These are phyloP conservation scores for Parathielavia hyrcaniae DNA, from an alignment of 495 filamentous ascomycete genomes.

Conservation along the genomic window DNA sequence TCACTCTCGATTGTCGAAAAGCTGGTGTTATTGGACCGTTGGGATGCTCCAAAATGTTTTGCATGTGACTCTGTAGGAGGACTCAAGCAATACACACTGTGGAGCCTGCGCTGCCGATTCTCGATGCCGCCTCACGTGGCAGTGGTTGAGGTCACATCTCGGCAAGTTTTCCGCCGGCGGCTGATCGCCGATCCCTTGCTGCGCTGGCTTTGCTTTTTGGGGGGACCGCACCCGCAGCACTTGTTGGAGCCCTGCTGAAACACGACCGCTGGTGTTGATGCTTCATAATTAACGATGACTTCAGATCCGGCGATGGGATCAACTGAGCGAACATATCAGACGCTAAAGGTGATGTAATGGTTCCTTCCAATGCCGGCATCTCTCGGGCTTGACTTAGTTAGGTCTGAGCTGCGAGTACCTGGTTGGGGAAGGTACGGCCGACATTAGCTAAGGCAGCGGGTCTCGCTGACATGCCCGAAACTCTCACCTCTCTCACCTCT, in stretches of 20 bases:
- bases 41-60: neutral
- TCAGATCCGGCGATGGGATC: too few relatives aligned
- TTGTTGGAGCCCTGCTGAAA: constrained; percentile 1
- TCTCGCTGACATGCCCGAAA: neutral
- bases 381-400: neutral
- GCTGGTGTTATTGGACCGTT: neutral
- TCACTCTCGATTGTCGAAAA: too few relatives aligned
- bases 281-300: too few relatives aligned
- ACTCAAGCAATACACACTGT: neutral
- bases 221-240: neutral
- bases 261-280: neutral
- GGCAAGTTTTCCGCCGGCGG: neutral
- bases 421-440: neutral
- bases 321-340: too few relatives aligned
- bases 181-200: constrained; percentile 17
- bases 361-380: too few relatives aligned
- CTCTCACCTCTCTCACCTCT: too few relatives aligned
- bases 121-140: neutral
- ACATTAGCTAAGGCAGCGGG: neutral
- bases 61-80: too few relatives aligned
- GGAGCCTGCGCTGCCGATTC: neutral
- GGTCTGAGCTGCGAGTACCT: too few relatives aligned
- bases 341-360: too few relatives aligned
- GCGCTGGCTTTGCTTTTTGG: constrained; percentile 15
- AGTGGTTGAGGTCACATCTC: neutral